A percentile compares a stretch with the other conserved stretches of the same genome.
phyloP scores from a whole-genome alignment of 75 land plant species.

The Sequoia sempervirens region DNA sequence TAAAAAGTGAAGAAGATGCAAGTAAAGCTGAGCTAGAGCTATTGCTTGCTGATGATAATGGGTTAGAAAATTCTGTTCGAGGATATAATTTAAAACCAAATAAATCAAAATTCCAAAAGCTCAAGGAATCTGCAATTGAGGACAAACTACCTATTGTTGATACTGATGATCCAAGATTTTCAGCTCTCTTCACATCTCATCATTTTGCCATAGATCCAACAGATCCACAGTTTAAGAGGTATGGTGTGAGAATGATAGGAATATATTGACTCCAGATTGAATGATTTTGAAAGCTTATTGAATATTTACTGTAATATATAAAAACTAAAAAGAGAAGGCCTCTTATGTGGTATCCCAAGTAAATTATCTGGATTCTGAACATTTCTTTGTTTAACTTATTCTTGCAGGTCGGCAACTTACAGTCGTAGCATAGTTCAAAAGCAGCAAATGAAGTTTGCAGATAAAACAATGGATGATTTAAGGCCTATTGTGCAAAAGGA shows the following conservation, averaged over 20 bases:
- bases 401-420: constrained; percentile 60
- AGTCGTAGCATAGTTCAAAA: constrained; percentile 36
- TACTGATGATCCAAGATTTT: constrained; percentile 71
- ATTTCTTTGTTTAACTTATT: background rate
- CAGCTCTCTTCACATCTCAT: constrained; percentile 55
- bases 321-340: background rate
- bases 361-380: background rate
- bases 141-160: constrained; percentile 61
- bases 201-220: constrained; percentile 87
- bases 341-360: background rate
- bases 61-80: constrained; percentile 31
- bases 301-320: background rate
- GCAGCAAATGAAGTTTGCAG: constrained; percentile 32
- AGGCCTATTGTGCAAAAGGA: background rate
- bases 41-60: constrained; percentile 71
- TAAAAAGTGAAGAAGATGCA: constrained; percentile 55
- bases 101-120: constrained; percentile 60
- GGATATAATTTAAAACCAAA: constrained; percentile 66
- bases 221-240: constrained; percentile 88
- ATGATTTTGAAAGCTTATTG: background rate
- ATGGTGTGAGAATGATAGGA: constrained; percentile 3
- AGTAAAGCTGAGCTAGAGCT: constrained; percentile 84
- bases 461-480: constrained; percentile 8
- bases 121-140: constrained; percentile 32
- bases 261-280: background rate